Evolutionary conservation across 2,329 filamentous ascomycete genomes (phyloP), one percentile per base, ranked within the genome.

Genomic region (Colletotrichum theobromicola): DNA sequence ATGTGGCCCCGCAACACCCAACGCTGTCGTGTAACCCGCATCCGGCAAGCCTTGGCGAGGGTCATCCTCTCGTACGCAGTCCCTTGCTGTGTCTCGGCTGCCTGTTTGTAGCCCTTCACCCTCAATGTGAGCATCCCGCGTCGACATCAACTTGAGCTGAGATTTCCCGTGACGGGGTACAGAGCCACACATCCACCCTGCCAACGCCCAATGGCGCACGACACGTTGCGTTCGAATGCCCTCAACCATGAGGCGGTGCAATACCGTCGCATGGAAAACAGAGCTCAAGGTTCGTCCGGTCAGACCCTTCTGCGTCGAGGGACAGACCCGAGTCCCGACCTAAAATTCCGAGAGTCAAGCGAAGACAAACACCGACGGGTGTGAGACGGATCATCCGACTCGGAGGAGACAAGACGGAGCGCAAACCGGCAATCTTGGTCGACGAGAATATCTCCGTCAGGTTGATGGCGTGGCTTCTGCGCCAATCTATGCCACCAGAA

Each of bases 1-100:
- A 58, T 67, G 46, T 67, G 34, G 28, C 46, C 68, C 24, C 26
- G 32, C 21, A 53, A 72, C 6, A 21, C 35, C 21, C 63, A 46
- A 37, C 18, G 55, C 42, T 32, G 55, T 10, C 18, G 72, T 67
- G 68, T 71, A 32, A 74, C 67, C 57, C 15, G 8, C 32, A 12
- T 26, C 18, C 21, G 28, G 55, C n/a, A 30, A 53, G 10, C 26
- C 66, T n/a, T 53, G 66, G 28, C 66, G 57, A 18, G 55, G 28
- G 34, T 18, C 24, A 13, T 16, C 32, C 32, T 32, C 42, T 35
- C 26, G 34, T 15, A 13, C 35, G 37, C 15, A n/a, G 26, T 34
- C 37, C 70, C 26, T 62, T 42, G 42, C 46, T 32, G 69, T 74
- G 72, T 74, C 62, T 74, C 72, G 26, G 72, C 35, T 72, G 53